phyloP scores from a whole-genome alignment of 805 yeast species.

The Metschnikowia rubicola region DNA sequence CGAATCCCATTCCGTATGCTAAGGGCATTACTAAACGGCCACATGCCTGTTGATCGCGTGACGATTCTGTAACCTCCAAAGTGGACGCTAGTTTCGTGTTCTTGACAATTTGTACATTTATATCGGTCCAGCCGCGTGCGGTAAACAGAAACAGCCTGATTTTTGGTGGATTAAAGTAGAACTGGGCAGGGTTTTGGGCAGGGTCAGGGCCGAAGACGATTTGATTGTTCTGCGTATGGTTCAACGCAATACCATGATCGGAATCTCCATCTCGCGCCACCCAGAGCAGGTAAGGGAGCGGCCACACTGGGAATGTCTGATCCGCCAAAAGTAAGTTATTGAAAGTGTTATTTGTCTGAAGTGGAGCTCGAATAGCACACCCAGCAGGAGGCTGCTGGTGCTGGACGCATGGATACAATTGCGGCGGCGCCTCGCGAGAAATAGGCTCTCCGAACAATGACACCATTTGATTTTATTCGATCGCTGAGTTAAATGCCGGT shows the following conservation, averaged over 20 bases:
- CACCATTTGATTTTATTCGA: slow-evolving; percentile 2
- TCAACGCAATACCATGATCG: slow-evolving; percentile 62
- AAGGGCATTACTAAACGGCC: slow-evolving; percentile 54
- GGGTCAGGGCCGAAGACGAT: slow-evolving; percentile 70
- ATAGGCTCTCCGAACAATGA: slow-evolving; percentile 40
- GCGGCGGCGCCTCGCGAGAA: slow-evolving; percentile 41
- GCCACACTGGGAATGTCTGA: slow-evolving; percentile 71
- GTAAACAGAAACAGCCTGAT: slow-evolving; percentile 53
- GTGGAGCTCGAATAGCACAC: slow-evolving; percentile 34
- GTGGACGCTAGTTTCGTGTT: slow-evolving; percentile 33
- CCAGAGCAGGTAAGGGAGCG: slow-evolving; percentile 82
- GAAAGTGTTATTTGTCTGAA: slow-evolving; percentile 77
- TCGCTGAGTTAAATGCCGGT: background rate
- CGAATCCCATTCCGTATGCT: slow-evolving; percentile 81
- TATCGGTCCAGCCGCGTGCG: slow-evolving; percentile 26
- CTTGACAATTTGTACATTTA: slow-evolving; percentile 21
- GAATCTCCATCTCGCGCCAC: slow-evolving; percentile 43
- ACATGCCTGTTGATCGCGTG: slow-evolving; percentile 2
- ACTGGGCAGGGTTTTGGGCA: slow-evolving; percentile 48
- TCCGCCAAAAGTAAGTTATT: slow-evolving; percentile 65
- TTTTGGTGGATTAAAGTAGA: slow-evolving; percentile 66
- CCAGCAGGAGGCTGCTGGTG: slow-evolving; percentile 38
- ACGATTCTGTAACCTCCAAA: slow-evolving; percentile 18
- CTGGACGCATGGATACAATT: slow-evolving; percentile 32
- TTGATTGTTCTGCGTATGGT: slow-evolving; percentile 58